A percentile compares a stretch with the other conserved stretches of the same genome.
These are phyloP conservation scores for Sphagnurus paluster DNA, from an alignment of 1,284 basidiomycete species.

Conservation along the genomic window DNA sequence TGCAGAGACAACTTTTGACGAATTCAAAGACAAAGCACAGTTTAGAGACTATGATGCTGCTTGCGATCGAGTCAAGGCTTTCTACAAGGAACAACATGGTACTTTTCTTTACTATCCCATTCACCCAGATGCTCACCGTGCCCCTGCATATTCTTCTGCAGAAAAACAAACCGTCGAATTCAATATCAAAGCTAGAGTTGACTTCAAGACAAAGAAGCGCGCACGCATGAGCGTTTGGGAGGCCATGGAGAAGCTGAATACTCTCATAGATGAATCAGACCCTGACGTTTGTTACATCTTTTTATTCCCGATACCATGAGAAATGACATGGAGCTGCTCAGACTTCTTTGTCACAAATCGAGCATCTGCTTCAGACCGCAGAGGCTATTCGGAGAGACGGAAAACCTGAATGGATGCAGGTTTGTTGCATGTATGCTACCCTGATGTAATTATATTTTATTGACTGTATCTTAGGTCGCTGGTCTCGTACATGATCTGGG, in stretches of 20 bases:
- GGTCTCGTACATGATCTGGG: constrained; percentile 89
- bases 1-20: constrained; percentile 65
- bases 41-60: constrained; percentile 78
- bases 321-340: constrained; percentile 32
- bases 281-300: constrained; percentile 60
- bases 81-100: constrained; percentile 90
- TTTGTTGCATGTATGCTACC: constrained; percentile 17
- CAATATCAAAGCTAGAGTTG: constrained; percentile 76
- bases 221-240: constrained; percentile 85
- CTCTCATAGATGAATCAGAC: constrained; percentile 86
- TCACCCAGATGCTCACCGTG: not conserved
- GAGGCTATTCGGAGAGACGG: constrained; percentile 89
- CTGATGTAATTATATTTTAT: not conserved
- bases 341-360: constrained; percentile 83
- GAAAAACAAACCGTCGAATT: constrained; percentile 87
- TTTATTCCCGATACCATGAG: not conserved
- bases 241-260: constrained; percentile 89
- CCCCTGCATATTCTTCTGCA: constrained; percentile 32
- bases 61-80: constrained; percentile 83
- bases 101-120: not conserved
- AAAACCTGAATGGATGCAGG: constrained; percentile 90
- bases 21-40: constrained; percentile 72
- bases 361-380: constrained; percentile 89
- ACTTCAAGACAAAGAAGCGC: constrained; percentile 65
- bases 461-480: constrained; percentile 50